A percentile compares a stretch with the other conserved stretches of the same genome.
Conservation (phyloP, 1,139 yeast genomes). For the Blastobotrys apis region DNA sequence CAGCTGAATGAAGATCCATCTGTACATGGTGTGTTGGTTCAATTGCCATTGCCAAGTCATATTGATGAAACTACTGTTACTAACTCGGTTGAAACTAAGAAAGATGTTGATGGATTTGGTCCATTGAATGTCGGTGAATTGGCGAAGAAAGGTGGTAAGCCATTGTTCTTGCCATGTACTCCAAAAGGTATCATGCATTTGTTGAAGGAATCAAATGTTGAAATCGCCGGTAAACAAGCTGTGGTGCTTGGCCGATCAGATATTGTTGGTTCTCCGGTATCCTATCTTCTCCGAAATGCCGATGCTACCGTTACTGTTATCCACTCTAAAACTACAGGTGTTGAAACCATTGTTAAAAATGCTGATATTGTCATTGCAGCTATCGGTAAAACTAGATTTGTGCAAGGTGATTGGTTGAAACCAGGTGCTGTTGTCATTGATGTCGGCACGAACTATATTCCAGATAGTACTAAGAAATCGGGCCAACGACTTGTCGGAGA, state of each 20-base stretch:
- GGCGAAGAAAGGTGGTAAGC: constrained; percentile 81
- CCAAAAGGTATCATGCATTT: constrained; percentile 90
- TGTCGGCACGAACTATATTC: constrained; percentile 90
- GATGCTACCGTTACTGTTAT: constrained; percentile 84
- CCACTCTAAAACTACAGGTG: constrained; percentile 69
- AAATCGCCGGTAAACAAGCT: constrained; percentile 72
- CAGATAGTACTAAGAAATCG: constrained; percentile 68
- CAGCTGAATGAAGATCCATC: constrained; percentile 61
- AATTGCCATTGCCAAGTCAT: constrained; percentile 83
- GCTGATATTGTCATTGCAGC: constrained; percentile 95
- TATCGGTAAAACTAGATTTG: constrained; percentile 76
- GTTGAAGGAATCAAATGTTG: constrained; percentile 60
- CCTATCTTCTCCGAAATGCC: constrained; percentile 69
- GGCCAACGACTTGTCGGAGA: constrained; percentile 93
- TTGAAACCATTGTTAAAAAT: constrained; percentile 53
- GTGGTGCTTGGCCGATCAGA: constrained; percentile 95
- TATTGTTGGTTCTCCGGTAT: constrained; percentile 92
- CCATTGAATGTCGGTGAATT: constrained; percentile 86
- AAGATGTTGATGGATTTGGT: constrained; percentile 97
- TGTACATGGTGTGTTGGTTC: constrained; percentile 88
- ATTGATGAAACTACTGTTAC: constrained; percentile 78
- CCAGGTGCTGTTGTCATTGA: constrained; percentile 83
- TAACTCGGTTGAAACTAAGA: constrained; percentile 66
- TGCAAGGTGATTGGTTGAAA: constrained; percentile 88
- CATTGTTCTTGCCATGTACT: constrained; percentile 87